Base-by-base conservation (phyloP, 495 filamentous ascomycete genomes). In the Elasticomyces elasticus region DNA sequence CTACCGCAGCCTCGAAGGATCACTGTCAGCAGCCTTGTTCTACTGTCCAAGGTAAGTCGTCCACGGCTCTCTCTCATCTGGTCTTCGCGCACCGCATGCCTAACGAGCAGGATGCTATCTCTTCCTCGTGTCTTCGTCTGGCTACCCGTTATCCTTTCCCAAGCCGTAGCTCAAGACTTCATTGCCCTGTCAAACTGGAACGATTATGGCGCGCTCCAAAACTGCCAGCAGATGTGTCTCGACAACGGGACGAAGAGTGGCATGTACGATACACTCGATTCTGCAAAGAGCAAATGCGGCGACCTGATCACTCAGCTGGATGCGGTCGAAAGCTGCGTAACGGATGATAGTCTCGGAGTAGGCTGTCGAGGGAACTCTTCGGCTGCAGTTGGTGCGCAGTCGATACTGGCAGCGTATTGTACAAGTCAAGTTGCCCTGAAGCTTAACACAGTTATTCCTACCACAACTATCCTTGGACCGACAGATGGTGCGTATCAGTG, bases 11-110 rank as follows among this genome's bases (percentile, higher is more conserved):
- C 42, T 45, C 42, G 42, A 45, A 5, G 24, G 19, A 15, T 45
- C 42, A n/a, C n/a, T n/a, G n/a, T n/a, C n/a, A n/a, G n/a, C n/a
- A 45, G 42, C 42, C 5, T 45, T 45, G 42, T 23, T 19, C 42
- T 45, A 45, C 42, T 6, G 17, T 24, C 42, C 42, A 45, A 23
- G 35, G 35, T 40, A 17, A 40, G 35, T 40, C 35, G 5, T 40
- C 35, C 35, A 40, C n/a, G n/a, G 13, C 5, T 40, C 35, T 40
- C 35, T 17, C 19, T 17, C 35, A 40, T 40, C 35, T 40, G 13
- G 15, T 12, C 13, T 40, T 40, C 35, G 35, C 35, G 35, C 19
- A n/a, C 35, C 35, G 35, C 12, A 2, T 17, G 35, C 19, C 35
- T 40, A 5, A 13, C 19, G 12, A 12, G 13, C 35, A 40, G 35